These are phyloP conservation scores for Suillus lakei DNA, from an alignment of 768 basidiomycete species.

Conservation along the genomic window DNA sequence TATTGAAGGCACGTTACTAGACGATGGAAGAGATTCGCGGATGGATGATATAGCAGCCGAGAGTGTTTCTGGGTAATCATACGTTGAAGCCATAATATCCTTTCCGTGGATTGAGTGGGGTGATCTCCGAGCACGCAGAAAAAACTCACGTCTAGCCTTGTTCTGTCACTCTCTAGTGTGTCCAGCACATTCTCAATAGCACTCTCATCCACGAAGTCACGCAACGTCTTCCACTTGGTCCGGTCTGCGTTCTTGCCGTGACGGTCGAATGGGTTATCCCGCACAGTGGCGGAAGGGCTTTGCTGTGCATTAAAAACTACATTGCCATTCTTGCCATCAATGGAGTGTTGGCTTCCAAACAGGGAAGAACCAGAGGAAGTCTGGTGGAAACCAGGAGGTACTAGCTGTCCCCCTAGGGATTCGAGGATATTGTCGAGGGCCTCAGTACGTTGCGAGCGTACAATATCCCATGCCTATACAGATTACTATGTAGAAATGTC, in stretches of 20 bases:
- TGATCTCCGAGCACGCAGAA: not conserved
- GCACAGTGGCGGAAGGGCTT: slow-evolving; percentile 37
- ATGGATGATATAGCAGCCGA: slow-evolving; percentile 59
- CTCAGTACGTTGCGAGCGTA: slow-evolving; percentile 61
- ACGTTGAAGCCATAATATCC: slow-evolving; percentile 66
- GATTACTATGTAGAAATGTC: not conserved
- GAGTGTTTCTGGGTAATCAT: slow-evolving; percentile 71
- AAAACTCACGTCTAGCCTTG: slow-evolving; percentile 64
- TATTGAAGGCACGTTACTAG: slow-evolving; percentile 43
- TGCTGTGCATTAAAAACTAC: slow-evolving; percentile 46
- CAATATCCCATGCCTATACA: slow-evolving; percentile 70
- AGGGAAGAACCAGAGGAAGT: slow-evolving; percentile 68
- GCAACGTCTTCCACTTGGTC: slow-evolving; percentile 76
- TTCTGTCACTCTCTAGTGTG: slow-evolving; percentile 70
- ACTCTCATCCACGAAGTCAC: slow-evolving; percentile 86
- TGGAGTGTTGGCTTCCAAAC: slow-evolving; percentile 78
- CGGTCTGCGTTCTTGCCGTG: slow-evolving; percentile 44
- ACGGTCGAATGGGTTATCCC: slow-evolving; percentile 24
- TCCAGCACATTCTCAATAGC: slow-evolving; percentile 81
- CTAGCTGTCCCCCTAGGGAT: slow-evolving; percentile 69
- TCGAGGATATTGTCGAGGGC: slow-evolving; percentile 75
- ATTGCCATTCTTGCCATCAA: slow-evolving; percentile 40
- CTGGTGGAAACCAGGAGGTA: slow-evolving; percentile 80
- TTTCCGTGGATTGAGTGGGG: slow-evolving; percentile 27
- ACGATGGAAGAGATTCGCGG: slow-evolving; percentile 51